Percentiles rank a stretch among this genome's conserved stretches.
Conservation (phyloP, 73 alveolate species). For the Paramecium sexaurelia region DNA sequence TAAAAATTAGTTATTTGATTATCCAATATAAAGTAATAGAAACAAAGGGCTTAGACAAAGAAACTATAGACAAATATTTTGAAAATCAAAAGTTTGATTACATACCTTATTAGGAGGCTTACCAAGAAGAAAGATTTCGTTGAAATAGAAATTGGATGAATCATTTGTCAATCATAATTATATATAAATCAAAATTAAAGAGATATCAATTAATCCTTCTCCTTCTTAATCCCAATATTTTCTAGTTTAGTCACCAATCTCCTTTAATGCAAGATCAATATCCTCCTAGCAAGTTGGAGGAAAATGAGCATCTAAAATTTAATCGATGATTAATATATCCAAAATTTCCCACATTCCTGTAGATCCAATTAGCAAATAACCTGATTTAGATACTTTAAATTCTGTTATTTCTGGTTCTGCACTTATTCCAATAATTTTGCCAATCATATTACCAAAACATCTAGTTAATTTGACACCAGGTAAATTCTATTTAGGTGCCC, state of each 20-base stretch:
- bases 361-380: background rate
- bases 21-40: background rate
- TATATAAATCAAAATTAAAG: background rate
- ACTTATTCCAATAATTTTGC: background rate
- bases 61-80: background rate
- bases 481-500: background rate
- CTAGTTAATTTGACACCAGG: conserved; percentile 7
- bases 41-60: background rate
- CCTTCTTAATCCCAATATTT: conserved; percentile 15
- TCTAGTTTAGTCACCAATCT: background rate
- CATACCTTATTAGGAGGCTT: conserved; percentile 40
- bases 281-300: conserved; percentile 52
- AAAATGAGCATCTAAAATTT: conserved; percentile 26
- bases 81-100: conserved; percentile 12
- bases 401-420: background rate
- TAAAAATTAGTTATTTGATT: background rate
- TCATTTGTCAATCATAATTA: background rate
- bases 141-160: conserved; percentile 12
- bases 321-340: background rate
- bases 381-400: conserved; percentile 2
- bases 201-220: conserved; percentile 11
- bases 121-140: conserved; percentile 21
- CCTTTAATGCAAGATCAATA: background rate
- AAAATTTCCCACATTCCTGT: background rate
- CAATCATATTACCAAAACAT: conserved; percentile 11